Evolutionary conservation across 1,139 yeast genomes (phyloP), one percentile per base, ranked within the genome.

Genomic region (Zygoascus sp.): DNA sequence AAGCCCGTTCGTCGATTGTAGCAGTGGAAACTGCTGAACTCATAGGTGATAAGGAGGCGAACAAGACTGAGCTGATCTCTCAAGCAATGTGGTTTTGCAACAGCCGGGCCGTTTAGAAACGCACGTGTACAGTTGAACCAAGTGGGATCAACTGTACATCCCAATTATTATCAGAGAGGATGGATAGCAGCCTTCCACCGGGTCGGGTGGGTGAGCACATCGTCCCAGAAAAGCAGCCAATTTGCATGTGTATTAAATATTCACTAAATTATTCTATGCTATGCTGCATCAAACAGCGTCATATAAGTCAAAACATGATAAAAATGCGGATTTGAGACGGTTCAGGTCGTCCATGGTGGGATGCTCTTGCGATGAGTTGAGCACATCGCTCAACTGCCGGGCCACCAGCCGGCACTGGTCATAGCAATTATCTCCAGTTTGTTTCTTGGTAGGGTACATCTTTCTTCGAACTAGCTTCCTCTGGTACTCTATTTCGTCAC

Each of bases 381-480:
- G 20, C 11, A 44, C 27, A 11, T 28, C 36, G 16, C 11, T 36
- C 34, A 48, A 34, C 23, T 28, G 23, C 16, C n/a, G 21, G 17
- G 42, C 32, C 8, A 48, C 43, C 20, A 20, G 21, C 15, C 34
- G 42, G 27, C 50, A 36, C 15, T 47, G 45, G 5, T 43, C 40
- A 19, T 35, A 34, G 17, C 44, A 46, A 13, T 34, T 22, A 11
- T 39, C 42, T 7, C 17, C 41, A 4, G 48, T 39, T 20, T 23
- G 46, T 25, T 45, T 45, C 43, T 42, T 20, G 34, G 43, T 44
- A 15, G 44, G 36, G 37, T 50, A 55, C 13, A 55, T 42, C 28
- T 45, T 42, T 39, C 45, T 39, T 25, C 52, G 50, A 9, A 44
- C 28, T 11, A 55, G 43, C 25, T 40, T 32, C 40, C 52, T 53